Evolutionary conservation across 768 basidiomycete genomes (phyloP).

Genomic region (Tricholoma hemisulphureum): DNA sequence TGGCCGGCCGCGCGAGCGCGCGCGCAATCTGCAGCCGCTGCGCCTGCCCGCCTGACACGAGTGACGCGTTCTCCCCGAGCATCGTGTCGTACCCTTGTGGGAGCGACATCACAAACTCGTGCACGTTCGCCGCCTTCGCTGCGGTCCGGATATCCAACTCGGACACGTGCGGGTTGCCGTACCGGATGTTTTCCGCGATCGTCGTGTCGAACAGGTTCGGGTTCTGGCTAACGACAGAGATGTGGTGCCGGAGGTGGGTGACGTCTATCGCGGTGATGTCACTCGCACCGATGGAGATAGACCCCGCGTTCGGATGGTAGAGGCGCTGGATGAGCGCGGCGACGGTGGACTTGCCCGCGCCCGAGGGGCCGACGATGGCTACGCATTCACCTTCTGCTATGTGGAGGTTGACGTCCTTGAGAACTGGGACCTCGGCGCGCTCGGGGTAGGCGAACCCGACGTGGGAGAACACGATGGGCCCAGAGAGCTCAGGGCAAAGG

Average conservation of each 20-base stretch:
- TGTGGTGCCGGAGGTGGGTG: conserved; percentile 75
- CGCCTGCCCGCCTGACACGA: conserved; percentile 93
- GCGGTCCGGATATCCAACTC: conserved; percentile 64
- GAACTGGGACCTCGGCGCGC: conserved; percentile 67
- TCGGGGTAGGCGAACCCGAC: conserved; percentile 86
- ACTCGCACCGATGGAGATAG: conserved; percentile 55
- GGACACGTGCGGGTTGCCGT: conserved; percentile 56
- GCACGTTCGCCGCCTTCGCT: conserved; percentile 75
- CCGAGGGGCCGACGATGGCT: conserved; percentile 91
- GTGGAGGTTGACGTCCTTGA: conserved; percentile 64
- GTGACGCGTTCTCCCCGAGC: conserved; percentile 88
- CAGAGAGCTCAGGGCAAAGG: conserved; percentile 62
- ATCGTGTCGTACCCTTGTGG: conserved; percentile 85
- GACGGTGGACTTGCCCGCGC: conserved; percentile 92
- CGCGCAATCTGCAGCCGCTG: conserved; percentile 92
- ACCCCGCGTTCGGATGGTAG: conserved; percentile 75
- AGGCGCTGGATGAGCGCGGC: conserved; percentile 83
- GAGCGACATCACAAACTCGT: conserved; percentile 79
- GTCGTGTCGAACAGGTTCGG: conserved; percentile 88
- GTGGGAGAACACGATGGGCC: conserved; percentile 66
- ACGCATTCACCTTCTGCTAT: conserved; percentile 80
- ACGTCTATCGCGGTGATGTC: conserved; percentile 60
- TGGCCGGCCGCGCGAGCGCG: conserved; percentile 73
- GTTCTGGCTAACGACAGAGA: conserved; percentile 86
- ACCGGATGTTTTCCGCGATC: conserved; percentile 86